Conservation (phyloP, 2,329 filamentous ascomycete species). For the Rhynchosporium secalis region DNA sequence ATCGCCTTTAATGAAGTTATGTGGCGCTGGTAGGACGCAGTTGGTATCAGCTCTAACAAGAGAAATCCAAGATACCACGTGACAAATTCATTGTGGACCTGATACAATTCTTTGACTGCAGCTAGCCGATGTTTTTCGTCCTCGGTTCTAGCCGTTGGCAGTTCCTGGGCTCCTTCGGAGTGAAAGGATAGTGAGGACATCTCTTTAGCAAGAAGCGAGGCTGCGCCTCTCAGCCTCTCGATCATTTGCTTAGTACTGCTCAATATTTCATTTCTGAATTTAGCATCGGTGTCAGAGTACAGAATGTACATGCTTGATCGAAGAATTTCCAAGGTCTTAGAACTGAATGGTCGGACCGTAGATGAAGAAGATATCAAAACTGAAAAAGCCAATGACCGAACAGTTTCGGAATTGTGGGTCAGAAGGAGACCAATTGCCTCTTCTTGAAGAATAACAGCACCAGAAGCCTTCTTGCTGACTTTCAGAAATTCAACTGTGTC, state of each 20-base stretch:
- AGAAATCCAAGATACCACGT: constrained; percentile 74
- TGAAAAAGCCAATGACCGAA: constrained; percentile 78
- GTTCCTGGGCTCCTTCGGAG: constrained; percentile 2
- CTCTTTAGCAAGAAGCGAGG: constrained; percentile 53
- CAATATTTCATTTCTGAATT: constrained; percentile 79
- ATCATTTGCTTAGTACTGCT: constrained; percentile 74
- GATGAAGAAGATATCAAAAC: constrained; percentile 75
- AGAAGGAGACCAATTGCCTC: constrained; percentile 54
- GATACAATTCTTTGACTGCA: constrained; percentile 25
- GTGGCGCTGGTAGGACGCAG: constrained; percentile 86
- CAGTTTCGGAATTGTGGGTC: constrained; percentile 57
- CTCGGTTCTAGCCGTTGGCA: background rate
- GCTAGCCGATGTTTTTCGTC: constrained; percentile 31
- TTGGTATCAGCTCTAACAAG: constrained; percentile 71
- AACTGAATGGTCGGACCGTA: constrained; percentile 70
- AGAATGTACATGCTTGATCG: constrained; percentile 66
- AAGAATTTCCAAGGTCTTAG: constrained; percentile 61
- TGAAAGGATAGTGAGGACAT: constrained; percentile 29
- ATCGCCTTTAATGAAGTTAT: constrained; percentile 76
- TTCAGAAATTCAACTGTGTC: constrained; percentile 41
- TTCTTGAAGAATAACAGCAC: constrained; percentile 43
- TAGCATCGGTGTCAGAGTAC: constrained; percentile 82
- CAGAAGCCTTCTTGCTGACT: constrained; percentile 39
- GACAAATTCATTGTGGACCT: constrained; percentile 65
- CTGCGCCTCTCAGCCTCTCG: constrained; percentile 69